A percentile compares a stretch with the other conserved stretches of the same genome.
Conservation (phyloP, 1,284 basidiomycete genomes). For the Trametes pubescens region DNA sequence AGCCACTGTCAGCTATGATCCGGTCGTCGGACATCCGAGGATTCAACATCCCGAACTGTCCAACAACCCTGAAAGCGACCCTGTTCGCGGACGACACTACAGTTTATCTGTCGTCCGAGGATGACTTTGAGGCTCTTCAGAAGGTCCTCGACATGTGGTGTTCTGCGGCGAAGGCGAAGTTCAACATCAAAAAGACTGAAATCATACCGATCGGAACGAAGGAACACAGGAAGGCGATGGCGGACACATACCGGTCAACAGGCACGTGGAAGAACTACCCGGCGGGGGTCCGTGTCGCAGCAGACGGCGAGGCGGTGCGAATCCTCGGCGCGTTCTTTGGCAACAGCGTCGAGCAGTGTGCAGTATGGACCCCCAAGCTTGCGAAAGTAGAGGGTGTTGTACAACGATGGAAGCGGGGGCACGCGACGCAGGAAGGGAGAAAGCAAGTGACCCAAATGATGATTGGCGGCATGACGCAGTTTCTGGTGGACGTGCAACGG, state of each 20-base stretch:
- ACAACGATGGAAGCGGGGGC: slow-evolving; percentile 36
- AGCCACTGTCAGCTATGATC: slow-evolving; percentile 43
- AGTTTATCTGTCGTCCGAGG: slow-evolving; percentile 33
- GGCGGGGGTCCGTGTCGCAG: slow-evolving; percentile 24
- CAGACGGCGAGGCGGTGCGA: slow-evolving; percentile 37
- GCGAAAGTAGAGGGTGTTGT: slow-evolving; percentile 12
- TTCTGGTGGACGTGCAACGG: too few relatives aligned
- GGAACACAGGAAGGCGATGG: slow-evolving; percentile 22
- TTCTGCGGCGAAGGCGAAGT: slow-evolving; percentile 42
- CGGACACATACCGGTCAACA: not conserved
- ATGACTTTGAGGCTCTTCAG: slow-evolving; percentile 33
- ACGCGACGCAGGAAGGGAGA: too few relatives aligned
- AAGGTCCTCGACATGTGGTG: slow-evolving; percentile 42
- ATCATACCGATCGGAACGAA: slow-evolving; percentile 43
- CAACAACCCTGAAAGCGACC: slow-evolving; percentile 33
- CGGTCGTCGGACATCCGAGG: slow-evolving; percentile 44
- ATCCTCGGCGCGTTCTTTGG: slow-evolving; percentile 43
- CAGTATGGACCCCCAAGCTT: slow-evolving; percentile 8
- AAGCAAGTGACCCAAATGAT: too few relatives aligned
- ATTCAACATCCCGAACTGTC: slow-evolving; percentile 34
- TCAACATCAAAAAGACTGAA: slow-evolving; percentile 47
- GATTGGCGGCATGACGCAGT: too few relatives aligned
- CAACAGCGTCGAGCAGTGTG: slow-evolving; percentile 27
- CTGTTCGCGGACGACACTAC: slow-evolving; percentile 47
- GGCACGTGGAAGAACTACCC: slow-evolving; percentile 4